Evolutionary conservation across 768 basidiomycete species (phyloP).

Genomic region (Phylloporus scabripes): DNA sequence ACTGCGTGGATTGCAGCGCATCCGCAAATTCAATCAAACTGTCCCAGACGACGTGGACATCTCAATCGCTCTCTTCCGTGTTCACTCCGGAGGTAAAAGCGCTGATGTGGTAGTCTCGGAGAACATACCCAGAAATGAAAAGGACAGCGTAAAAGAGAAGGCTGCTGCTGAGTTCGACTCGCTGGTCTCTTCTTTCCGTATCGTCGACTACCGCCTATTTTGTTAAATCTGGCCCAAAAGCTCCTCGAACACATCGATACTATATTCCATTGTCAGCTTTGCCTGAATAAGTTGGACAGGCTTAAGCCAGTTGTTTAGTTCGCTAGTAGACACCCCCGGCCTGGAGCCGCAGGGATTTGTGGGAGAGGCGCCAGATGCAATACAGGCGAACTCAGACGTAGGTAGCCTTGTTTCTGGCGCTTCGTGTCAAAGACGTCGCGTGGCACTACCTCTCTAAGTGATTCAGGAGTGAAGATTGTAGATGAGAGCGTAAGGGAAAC

Average conservation of each 20-base stretch:
- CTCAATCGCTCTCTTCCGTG: slow-evolving; percentile 75
- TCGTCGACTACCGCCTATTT: slow-evolving; percentile 69
- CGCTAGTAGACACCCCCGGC: too few relatives aligned
- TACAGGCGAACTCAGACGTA: too few relatives aligned
- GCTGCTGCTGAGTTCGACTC: slow-evolving; percentile 44
- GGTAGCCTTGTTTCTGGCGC: too few relatives aligned
- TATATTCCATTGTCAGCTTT: neutral
- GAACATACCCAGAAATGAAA: slow-evolving; percentile 61
- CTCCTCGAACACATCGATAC: too few relatives aligned
- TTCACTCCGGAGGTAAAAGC: slow-evolving; percentile 47
- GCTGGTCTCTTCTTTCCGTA: slow-evolving; percentile 54
- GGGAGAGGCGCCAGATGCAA: too few relatives aligned
- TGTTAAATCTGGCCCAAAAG: slow-evolving; percentile 32
- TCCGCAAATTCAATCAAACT: slow-evolving; percentile 70
- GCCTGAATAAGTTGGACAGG: neutral
- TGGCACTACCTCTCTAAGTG: too few relatives aligned
- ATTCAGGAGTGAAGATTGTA: too few relatives aligned
- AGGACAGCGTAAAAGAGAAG: slow-evolving; percentile 28
- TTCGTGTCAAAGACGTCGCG: too few relatives aligned
- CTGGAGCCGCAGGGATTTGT: too few relatives aligned
- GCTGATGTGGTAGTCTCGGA: slow-evolving; percentile 82
- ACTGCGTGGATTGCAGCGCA: slow-evolving; percentile 63
- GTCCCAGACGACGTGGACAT: slow-evolving; percentile 66
- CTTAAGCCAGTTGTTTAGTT: too few relatives aligned
- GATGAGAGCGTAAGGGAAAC: too few relatives aligned